Percentiles rank a stretch among this genome's conserved stretches.
Conservation (phyloP, 306 rosid species). For the Begonia masoniana region DNA sequence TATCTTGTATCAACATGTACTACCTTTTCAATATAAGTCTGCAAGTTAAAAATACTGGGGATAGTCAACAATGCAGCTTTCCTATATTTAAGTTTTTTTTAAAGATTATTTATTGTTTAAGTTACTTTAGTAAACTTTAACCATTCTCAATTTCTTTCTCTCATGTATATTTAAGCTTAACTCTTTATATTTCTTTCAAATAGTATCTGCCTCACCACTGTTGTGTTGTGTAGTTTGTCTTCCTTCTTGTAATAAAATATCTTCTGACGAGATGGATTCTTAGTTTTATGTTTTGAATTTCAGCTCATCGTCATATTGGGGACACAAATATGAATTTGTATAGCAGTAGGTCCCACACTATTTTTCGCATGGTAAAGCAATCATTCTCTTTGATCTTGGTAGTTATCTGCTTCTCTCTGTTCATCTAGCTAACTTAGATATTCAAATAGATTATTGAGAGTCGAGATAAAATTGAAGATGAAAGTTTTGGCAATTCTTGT, state of each 20-base stretch:
- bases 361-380: conserved; percentile 78
- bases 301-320: conserved; percentile 97
- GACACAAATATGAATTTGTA: conserved; percentile 93
- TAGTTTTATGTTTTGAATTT: conserved; percentile 10
- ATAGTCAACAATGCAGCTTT: too few relatives aligned
- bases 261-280: background rate
- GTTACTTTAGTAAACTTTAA: conserved; percentile 1
- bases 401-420: conserved; percentile 6
- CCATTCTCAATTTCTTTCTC: background rate
- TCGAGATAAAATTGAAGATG: conserved; percentile 61
- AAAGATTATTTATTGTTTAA: background rate
- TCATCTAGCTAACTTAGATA: conserved; percentile 10
- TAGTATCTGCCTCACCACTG: background rate
- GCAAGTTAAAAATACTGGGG: too few relatives aligned
- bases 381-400: conserved; percentile 6
- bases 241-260: background rate
- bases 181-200: background rate
- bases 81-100: too few relatives aligned
- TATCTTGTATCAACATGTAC: background rate
- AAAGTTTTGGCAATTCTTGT: conserved; percentile 37
- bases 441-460: conserved; percentile 75
- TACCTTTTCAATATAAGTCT: too few relatives aligned
- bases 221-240: background rate
- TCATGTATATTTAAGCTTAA: background rate
- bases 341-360: conserved; percentile 95